A percentile compares a stretch with the other conserved stretches of the same genome.
phyloP scores from a whole-genome alignment of 2,329 filamentous ascomycete species.

The Botrytis elliptica region DNA sequence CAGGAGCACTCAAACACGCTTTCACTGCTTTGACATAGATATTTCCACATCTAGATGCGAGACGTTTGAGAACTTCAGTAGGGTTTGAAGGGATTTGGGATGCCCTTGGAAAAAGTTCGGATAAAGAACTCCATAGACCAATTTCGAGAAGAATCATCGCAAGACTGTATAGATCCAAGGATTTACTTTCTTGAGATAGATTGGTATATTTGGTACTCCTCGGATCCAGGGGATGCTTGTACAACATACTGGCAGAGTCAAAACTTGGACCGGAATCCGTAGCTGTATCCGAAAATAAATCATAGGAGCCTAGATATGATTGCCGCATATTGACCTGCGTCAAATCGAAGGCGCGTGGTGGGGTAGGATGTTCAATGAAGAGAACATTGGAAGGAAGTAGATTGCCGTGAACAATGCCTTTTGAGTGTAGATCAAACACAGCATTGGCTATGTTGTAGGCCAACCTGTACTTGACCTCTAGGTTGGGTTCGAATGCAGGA shows the following conservation, averaged over 20 bases:
- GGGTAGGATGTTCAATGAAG: conserved; percentile 50
- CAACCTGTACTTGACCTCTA: conserved; percentile 75
- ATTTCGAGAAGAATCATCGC: conserved; percentile 72
- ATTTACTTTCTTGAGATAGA: conserved; percentile 54
- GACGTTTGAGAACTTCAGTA: conserved; percentile 32
- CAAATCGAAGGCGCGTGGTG: conserved; percentile 29
- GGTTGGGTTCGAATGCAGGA: conserved; percentile 58
- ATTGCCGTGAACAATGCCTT: conserved; percentile 69
- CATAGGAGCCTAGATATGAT: conserved; percentile 71
- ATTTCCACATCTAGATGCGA: conserved; percentile 60
- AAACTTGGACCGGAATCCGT: conserved; percentile 36
- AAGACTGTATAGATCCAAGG: conserved; percentile 69
- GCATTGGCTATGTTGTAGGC: conserved; percentile 71
- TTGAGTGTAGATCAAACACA: conserved; percentile 69
- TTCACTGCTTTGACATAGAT: conserved; percentile 74
- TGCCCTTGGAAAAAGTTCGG: conserved; percentile 35
- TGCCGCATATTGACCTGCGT: conserved; percentile 58
- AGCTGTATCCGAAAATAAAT: conserved; percentile 59
- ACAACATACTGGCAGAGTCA: conserved; percentile 37
- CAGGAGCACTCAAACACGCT: conserved; percentile 68
- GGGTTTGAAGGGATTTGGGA: conserved; percentile 34
- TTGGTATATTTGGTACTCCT: conserved; percentile 50
- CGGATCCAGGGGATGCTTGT: conserved; percentile 67
- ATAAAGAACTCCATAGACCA: conserved; percentile 70
- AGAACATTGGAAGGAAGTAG: conserved; percentile 66